Evolutionary conservation across 768 basidiomycete species (phyloP).

Genomic region (Macrolepiota albuminosa): DNA sequence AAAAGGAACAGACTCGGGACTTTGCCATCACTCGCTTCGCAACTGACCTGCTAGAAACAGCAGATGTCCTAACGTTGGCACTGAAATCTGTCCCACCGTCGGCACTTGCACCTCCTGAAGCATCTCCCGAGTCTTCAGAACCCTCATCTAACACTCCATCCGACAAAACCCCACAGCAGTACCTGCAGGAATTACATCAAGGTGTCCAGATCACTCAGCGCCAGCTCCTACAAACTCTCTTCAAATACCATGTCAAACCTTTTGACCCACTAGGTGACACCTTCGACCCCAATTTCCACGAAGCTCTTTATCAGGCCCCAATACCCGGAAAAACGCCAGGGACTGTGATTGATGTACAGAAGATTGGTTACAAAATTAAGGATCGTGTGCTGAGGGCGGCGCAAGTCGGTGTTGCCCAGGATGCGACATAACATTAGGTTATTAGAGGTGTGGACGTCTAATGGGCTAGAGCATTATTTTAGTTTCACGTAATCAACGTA

Average conservation of each 20-base stretch:
- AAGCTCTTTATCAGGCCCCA: constrained; percentile 92
- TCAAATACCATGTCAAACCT: constrained; percentile 86
- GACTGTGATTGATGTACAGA: constrained; percentile 86
- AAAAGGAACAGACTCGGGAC: constrained; percentile 89
- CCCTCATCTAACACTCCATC: constrained; percentile 18
- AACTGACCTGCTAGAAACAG: constrained; percentile 80
- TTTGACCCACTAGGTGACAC: constrained; percentile 90
- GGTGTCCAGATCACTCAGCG: constrained; percentile 94
- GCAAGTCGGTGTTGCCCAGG: constrained; percentile 93
- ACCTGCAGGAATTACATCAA: constrained; percentile 68
- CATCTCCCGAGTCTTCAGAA: constrained; percentile 24
- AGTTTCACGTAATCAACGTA: constrained; percentile 51
- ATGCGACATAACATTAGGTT: constrained; percentile 34
- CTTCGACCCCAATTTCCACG: constrained; percentile 94
- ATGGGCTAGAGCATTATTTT: constrained; percentile 19
- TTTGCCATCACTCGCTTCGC: constrained; percentile 94
- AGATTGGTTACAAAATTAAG: constrained; percentile 91
- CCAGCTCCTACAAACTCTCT: constrained; percentile 82
- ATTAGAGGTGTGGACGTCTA: constrained; percentile 17
- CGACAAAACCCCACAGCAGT: constrained; percentile 51
- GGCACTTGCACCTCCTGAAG: constrained; percentile 28
- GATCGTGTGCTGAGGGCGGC: constrained; percentile 90
- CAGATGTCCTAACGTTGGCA: constrained; percentile 85
- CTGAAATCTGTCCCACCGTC: constrained; percentile 70
- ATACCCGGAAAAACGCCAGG: constrained; percentile 88